Conservation (phyloP, 768 basidiomycete species). For the Astraeus odoratus region DNA sequence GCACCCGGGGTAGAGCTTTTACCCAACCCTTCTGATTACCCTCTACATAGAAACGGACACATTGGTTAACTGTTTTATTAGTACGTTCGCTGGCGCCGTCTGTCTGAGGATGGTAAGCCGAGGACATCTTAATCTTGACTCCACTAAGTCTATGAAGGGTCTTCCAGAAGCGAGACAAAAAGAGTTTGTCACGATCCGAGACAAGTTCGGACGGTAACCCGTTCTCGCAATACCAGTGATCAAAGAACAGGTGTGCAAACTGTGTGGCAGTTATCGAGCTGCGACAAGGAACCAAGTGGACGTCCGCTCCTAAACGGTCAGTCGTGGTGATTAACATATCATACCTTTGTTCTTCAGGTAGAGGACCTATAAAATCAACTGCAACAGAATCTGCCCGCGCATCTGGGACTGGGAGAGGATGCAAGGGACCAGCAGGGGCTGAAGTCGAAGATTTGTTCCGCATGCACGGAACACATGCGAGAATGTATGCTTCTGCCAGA, state of each 20-base stretch:
- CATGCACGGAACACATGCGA: constrained; percentile 21
- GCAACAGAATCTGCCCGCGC: constrained; percentile 20
- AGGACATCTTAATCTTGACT: constrained; percentile 17
- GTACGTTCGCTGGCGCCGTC: too few species aligned
- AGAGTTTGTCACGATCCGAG: constrained; percentile 21
- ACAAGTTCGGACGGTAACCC: constrained; percentile 20
- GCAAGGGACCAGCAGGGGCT: constrained; percentile 11
- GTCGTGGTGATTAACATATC: constrained; percentile 20
- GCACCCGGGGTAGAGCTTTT: too few species aligned
- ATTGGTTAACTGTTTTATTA: too few species aligned
- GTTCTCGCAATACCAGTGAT: too few species aligned
- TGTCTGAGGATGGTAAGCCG: too few species aligned
- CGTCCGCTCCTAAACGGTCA: too few species aligned
- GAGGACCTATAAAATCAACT: too few species aligned
- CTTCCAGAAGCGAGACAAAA: constrained; percentile 21
- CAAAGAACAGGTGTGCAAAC: constrained; percentile 11
- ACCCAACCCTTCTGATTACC: too few species aligned
- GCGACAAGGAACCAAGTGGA: constrained; percentile 5
- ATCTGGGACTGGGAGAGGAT: constrained; percentile 16
- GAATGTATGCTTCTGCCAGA: constrained; percentile 14
- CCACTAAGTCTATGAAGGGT: constrained; percentile 8
- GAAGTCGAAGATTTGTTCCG: too few species aligned
- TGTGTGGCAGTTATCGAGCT: constrained; percentile 10
- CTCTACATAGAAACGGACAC: too few species aligned
- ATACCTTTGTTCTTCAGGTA: constrained; percentile 24